Base-by-base conservation (phyloP, 495 filamentous ascomycete species). In the Aspergillus carlsbadensis region DNA sequence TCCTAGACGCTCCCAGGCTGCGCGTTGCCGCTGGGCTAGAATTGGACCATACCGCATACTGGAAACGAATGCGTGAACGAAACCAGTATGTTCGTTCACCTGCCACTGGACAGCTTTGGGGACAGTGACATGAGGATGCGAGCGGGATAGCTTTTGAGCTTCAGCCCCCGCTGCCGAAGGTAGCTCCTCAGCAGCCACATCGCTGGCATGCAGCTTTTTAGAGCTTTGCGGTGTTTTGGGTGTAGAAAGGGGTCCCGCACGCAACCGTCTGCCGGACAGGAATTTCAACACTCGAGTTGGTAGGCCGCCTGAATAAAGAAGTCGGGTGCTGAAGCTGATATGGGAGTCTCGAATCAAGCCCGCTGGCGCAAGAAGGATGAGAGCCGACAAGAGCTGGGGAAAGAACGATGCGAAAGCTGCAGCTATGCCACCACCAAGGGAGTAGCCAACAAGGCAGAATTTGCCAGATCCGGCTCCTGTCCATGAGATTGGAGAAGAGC, bases 381-480 rank as follows among this genome's bases (percentile, higher is more conserved):
- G 71, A 5, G 80, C 80, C 10, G 76, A 77, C 11, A 96, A 65
- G 7, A 91, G 70, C 18, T 83, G 66, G 0, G 89, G 87, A 64
- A 93, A 90, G 54, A 81, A 78, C 8, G 79, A 76, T 1, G 89
- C 84, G 62, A 96, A 95, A n/a, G 83, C 77, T 10, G 85, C 84
- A 10, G 82, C 78, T 43, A 96, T 85, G 34, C 87, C 87, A 43
- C 92, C 93, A 22, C 92, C 91, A 1, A 98, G 78, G 0, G 87
- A 91, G 71, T 95, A 96, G 2, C 92, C 93, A 11, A 94, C 71
- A 0, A 96, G 68, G 15, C 79, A 78, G 71, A 96, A 91, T 46
- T 76, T 76, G 11, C 70, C 72, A 2, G 71, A 70, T 11, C 65
- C 71, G 6, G 73, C 72, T n/a, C 70, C 78, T 17, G 80, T 81